Evolutionary conservation across 2,329 filamentous ascomycete species (phyloP), one percentile per base, ranked within the genome.

Genomic region (Fusarium scirpi): DNA sequence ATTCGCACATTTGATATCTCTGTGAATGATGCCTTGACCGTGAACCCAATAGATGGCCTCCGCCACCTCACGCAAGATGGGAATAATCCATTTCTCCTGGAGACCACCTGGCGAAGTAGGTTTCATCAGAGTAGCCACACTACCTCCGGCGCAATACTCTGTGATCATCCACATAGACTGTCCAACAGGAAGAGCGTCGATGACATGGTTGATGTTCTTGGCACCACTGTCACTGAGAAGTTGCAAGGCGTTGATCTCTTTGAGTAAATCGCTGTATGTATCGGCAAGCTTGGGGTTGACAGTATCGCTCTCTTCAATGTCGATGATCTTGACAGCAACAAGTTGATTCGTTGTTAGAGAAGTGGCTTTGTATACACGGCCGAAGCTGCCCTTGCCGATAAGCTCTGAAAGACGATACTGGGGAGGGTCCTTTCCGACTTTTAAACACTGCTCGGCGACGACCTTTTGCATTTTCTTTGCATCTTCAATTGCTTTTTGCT

Each of bases 81-180:
- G 87, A 16, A 90, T 87, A 60, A 92, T 91, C 86, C 88, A 91
- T 77, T 89, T 91, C 81, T 92, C 90, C 73, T 89, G 86, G n/a
- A 92, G 80, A 4, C 90, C 89, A 3, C 87, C 87, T 0, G 89
- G 88, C 5, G 85, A 84, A 2, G 88, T 91, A n/a, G 90, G 89
- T 76, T 87, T 88, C 89, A 91, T 90, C 62, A 87, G 86, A 66
- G 86, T 94, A 70, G 87, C 91, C 78, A 97, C 91, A 78, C 93
- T 96, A 51, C 93, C 93, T 67, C 93, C 93, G 8, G 91, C 92
- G 74, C 93, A 94, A 79, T 94, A 94, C 80, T 96, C 92, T 63
- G 92, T 94, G 59, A 96, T 89, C 83, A 96, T 93, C 93, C 93
- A 97, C 82, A 97, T 90, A 65, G 93, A 89, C 72, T 92, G 90